Conservation (phyloP, 345 rosid genomes). For the Erucastrum elatum region DNA sequence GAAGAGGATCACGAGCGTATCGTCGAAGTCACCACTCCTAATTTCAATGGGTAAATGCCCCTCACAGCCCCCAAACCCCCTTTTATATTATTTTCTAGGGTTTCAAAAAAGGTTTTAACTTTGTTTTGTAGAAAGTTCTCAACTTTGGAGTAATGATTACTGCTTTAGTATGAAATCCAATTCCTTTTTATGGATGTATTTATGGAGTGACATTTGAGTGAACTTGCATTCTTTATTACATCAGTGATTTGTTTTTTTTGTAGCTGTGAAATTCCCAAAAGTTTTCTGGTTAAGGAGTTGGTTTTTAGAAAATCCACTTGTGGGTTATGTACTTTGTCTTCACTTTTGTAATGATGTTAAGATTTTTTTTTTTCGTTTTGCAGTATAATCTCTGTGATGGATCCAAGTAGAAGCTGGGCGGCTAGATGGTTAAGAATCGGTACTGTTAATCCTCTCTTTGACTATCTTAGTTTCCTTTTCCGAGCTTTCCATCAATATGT, state of each 20-base stretch:
- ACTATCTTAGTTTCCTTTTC: neutral
- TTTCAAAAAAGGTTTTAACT: neutral
- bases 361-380: neutral
- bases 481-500: neutral
- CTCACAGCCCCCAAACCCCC: neutral
- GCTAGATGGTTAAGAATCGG: slow-evolving; percentile 97
- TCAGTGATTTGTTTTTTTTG: neutral
- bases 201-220: neutral
- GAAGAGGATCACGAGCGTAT: slow-evolving; percentile 82
- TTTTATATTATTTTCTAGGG: neutral
- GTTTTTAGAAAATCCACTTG: too few species aligned
- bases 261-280: neutral
- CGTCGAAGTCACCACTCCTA: slow-evolving; percentile 82
- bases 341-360: neutral
- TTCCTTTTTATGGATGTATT: neutral
- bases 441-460: slow-evolving; percentile 37
- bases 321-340: neutral
- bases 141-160: neutral
- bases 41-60: slow-evolving; percentile 66
- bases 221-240: neutral
- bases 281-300: neutral
- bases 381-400: slow-evolving; percentile 95
- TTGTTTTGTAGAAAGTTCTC: neutral
- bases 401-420: slow-evolving; percentile 93
- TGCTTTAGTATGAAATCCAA: neutral